Conservation (phyloP, 352 stramenopile genomes). For the Phytophthora uliginosa region DNA sequence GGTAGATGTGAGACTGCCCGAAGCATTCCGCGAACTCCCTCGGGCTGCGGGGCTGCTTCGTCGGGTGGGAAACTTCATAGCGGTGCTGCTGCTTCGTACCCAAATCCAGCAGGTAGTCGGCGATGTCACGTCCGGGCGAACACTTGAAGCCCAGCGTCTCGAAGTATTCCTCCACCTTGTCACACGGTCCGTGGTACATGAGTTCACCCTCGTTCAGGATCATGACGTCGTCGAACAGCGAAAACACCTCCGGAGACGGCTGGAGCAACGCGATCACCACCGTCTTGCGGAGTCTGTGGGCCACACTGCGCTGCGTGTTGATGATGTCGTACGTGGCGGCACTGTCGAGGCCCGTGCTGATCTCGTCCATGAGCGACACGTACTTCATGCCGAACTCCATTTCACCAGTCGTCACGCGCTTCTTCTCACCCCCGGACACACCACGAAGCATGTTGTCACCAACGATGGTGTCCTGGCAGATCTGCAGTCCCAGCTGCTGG, state of each 20-base stretch:
- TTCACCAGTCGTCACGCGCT: conserved; percentile 77
- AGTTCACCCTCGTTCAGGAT: conserved; percentile 61
- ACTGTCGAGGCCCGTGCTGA: conserved; percentile 66
- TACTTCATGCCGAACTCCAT: conserved; percentile 87
- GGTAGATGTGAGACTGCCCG: conserved; percentile 42
- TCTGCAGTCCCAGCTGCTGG: conserved; percentile 41
- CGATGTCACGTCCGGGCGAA: conserved; percentile 38
- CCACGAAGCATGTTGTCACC: conserved; percentile 51
- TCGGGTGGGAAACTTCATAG: conserved; percentile 21
- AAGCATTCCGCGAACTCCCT: conserved; percentile 37
- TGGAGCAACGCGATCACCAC: conserved; percentile 78
- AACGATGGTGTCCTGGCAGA: conserved; percentile 14
- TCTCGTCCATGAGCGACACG: conserved; percentile 87
- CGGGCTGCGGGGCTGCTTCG: conserved; percentile 24
- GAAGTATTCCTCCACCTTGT: conserved; percentile 42
- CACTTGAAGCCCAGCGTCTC: conserved; percentile 46
- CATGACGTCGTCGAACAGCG: conserved; percentile 72
- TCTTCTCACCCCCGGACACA: conserved; percentile 72
- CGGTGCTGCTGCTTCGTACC: conserved; percentile 40
- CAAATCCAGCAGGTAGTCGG: conserved; percentile 40
- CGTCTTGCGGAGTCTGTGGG: conserved; percentile 35
- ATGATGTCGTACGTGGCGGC: conserved; percentile 44
- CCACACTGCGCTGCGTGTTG: conserved; percentile 29
- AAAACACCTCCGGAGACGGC: conserved; percentile 91
- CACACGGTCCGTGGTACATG: conserved; percentile 67